Evolutionary conservation across 371 early-diverging fungal species (phyloP).

Genomic region (Coemansia sp.): DNA sequence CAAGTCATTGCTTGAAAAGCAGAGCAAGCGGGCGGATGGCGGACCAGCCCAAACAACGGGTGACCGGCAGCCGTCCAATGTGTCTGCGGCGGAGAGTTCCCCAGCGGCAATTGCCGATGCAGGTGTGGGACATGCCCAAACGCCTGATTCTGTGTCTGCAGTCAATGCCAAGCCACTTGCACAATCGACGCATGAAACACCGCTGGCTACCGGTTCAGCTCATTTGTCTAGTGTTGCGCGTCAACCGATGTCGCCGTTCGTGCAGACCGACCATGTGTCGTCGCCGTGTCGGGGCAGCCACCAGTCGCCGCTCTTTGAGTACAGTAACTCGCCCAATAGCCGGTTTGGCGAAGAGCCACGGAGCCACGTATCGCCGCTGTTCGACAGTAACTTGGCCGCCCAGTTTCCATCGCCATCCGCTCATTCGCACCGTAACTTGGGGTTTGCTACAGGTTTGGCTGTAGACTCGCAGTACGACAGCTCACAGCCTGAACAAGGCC

Average conservation of each 20-base stretch:
- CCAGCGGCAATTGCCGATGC: neutral
- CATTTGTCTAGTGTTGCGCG: neutral
- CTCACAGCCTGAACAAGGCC: conserved; percentile 2
- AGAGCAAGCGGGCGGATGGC: conserved; percentile 30
- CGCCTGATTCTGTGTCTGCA: neutral
- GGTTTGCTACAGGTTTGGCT: neutral
- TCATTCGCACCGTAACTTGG: neutral
- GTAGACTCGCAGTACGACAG: too few species aligned
- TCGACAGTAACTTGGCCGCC: neutral
- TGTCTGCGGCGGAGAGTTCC: neutral
- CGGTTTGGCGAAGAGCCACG: neutral
- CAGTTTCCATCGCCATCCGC: neutral
- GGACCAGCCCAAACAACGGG: neutral
- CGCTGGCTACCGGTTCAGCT: too few species aligned
- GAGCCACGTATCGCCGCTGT: neutral
- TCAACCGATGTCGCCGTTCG: neutral
- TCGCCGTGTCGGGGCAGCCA: conserved; percentile 1
- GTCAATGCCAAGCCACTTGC: neutral
- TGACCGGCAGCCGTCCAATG: neutral
- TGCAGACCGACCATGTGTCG: neutral
- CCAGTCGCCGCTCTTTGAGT: neutral
- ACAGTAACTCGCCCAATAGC: conserved; percentile 4
- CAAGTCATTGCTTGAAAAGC: conserved; percentile 50
- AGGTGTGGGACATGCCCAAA: neutral
- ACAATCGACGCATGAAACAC: neutral